phyloP scores from a whole-genome alignment of 1,139 yeast genomes.

The Candida tetrigidarum region DNA sequence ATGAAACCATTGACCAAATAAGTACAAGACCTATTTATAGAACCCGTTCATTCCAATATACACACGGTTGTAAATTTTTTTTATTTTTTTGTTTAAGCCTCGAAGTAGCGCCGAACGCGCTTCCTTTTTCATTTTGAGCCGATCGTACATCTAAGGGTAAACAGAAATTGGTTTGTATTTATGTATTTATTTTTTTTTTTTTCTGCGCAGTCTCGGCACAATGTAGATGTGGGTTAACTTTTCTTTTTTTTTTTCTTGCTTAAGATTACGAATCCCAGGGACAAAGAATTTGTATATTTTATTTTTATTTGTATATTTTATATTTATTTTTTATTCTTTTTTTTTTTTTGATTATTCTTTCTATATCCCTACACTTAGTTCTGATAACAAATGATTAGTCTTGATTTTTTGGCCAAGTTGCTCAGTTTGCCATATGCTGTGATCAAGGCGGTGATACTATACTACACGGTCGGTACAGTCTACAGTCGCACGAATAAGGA shows the following conservation, averaged over 20 bases:
- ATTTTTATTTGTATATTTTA: too few relatives aligned
- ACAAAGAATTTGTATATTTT: too few relatives aligned
- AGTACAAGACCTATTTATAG: too few relatives aligned
- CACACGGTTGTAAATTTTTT: too few relatives aligned
- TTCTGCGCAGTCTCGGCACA: not conserved
- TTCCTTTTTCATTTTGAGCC: not conserved
- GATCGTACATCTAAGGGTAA: not conserved
- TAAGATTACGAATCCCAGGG: not conserved
- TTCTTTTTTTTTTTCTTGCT: not conserved
- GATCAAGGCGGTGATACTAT: conserved; percentile 24
- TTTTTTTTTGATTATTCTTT: too few relatives aligned
- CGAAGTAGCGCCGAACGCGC: not conserved
- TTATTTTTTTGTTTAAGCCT: not conserved
- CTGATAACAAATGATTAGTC: conserved; percentile 13
- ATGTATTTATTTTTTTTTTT: too few relatives aligned
- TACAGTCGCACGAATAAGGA: conserved; percentile 34
- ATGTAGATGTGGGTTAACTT: too few relatives aligned
- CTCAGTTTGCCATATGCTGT: conserved; percentile 25
- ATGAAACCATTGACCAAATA: too few relatives aligned
- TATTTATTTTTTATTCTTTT: too few relatives aligned
- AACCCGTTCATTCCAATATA: too few relatives aligned
- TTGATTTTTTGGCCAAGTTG: conserved; percentile 14
- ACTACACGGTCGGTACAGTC: conserved; percentile 37
- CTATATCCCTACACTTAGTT: not conserved
- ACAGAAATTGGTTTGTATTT: too few relatives aligned